phyloP scores from a whole-genome alignment of 306 rosid genomes.

The Albizia julibrissin region DNA sequence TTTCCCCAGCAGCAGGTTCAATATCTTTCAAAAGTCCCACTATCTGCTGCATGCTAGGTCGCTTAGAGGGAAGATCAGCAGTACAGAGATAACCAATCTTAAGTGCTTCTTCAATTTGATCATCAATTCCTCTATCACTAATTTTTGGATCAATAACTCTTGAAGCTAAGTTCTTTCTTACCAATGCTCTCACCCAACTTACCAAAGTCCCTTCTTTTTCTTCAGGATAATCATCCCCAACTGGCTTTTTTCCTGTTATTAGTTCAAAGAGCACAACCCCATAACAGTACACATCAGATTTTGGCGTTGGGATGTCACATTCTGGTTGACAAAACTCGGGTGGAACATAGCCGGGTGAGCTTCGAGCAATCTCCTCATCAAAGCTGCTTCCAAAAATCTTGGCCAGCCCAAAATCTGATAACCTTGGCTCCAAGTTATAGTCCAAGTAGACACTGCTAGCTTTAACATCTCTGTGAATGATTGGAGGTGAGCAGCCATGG shows the following conservation, averaged over 20 bases:
- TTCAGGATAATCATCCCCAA: conserved; percentile 80
- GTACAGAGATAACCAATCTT: conserved; percentile 96
- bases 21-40: conserved; percentile 97
- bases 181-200: conserved; percentile 84
- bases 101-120: conserved; percentile 88
- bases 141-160: conserved; percentile 81
- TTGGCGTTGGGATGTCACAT: conserved; percentile 68
- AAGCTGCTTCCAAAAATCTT: conserved; percentile 81
- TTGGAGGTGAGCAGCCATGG: conserved; percentile 98
- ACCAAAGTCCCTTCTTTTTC: conserved; percentile 80
- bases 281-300: conserved; percentile 92
- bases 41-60: conserved; percentile 97
- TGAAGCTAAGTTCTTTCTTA: conserved; percentile 66
- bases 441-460: conserved; percentile 96
- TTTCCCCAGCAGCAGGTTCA: conserved; percentile 54
- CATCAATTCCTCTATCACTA: conserved; percentile 58
- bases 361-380: conserved; percentile 76
- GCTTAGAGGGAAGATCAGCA: conserved; percentile 87
- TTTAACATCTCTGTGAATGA: conserved; percentile 85
- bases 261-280: conserved; percentile 92
- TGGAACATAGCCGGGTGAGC: conserved; percentile 81
- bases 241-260: conserved; percentile 82
- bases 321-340: conserved; percentile 78
- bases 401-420: conserved; percentile 94
- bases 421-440: conserved; percentile 83